These are phyloP conservation scores for Berberis thunbergii DNA, from an alignment of 164 flowering plant species.

Conservation along the genomic window DNA sequence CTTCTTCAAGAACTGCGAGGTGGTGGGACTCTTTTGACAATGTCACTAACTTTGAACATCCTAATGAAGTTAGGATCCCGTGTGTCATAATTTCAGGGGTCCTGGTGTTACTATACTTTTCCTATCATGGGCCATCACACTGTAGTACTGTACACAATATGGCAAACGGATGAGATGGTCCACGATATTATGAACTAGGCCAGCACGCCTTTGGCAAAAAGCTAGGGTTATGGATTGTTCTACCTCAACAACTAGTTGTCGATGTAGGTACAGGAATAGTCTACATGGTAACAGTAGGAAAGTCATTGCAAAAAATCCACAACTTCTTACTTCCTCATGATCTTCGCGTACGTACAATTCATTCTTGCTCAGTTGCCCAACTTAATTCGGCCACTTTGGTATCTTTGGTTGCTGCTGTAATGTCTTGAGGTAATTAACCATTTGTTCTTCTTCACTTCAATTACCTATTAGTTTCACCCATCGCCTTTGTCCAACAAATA, in stretches of 20 bases:
- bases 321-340: neutral
- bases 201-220: neutral
- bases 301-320: neutral
- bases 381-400: neutral
- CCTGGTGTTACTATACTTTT: neutral
- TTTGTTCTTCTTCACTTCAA: neutral
- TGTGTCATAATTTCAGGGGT: neutral
- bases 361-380: neutral
- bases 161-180: neutral
- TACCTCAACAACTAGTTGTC: neutral
- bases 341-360: neutral
- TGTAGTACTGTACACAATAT: neutral
- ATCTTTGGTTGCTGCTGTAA: neutral
- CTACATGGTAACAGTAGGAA: neutral
- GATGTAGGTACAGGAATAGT: neutral
- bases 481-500: too few relatives aligned
- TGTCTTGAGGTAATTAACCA: neutral
- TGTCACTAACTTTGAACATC: too few relatives aligned
- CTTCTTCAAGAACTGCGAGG: too few relatives aligned
- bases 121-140: neutral
- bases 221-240: neutral
- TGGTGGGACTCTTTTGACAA: too few relatives aligned
- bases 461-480: too few relatives aligned
- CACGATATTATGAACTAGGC: neutral
- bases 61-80: too few relatives aligned